Conservation (phyloP, 2,329 filamentous ascomycete genomes). For the Coniochaeta prunicola region DNA sequence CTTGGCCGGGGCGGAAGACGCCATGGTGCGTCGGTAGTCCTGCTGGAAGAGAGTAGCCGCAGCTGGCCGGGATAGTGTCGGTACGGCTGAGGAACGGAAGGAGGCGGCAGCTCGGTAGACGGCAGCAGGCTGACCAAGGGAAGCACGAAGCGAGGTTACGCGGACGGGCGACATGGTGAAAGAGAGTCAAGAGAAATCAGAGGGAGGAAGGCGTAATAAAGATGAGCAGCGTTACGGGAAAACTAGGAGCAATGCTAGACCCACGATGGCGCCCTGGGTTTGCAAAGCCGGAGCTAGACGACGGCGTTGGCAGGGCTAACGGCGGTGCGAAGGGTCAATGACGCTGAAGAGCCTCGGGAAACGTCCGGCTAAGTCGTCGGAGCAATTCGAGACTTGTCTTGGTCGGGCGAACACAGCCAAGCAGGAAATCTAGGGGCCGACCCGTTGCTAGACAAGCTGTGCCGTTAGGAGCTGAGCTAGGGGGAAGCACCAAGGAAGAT, state of each 20-base stretch:
- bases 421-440: background rate
- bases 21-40: conserved; percentile 42
- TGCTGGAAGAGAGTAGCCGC: conserved; percentile 23
- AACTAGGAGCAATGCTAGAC: conserved; percentile 5
- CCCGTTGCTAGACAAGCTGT: background rate
- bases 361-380: background rate
- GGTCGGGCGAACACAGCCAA: background rate
- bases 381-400: background rate
- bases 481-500: background rate
- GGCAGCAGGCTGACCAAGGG: conserved; percentile 11
- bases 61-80: conserved; percentile 8
- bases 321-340: background rate
- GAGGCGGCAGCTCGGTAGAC: conserved; percentile 11
- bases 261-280: background rate
- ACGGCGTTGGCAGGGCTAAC: background rate
- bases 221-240: conserved; percentile 5
- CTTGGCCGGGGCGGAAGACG: conserved; percentile 53
- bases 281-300: conserved; percentile 8
- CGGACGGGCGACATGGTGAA: conserved; percentile 16
- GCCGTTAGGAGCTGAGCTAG: background rate
- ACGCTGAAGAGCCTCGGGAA: background rate
- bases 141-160: conserved; percentile 14
- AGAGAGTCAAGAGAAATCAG: conserved; percentile 10
- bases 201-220: conserved; percentile 6
- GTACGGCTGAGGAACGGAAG: conserved; percentile 5